These are phyloP conservation scores for Tetracladium maxilliforme DNA, from an alignment of 2,329 filamentous ascomycete genomes.

Conservation along the genomic window DNA sequence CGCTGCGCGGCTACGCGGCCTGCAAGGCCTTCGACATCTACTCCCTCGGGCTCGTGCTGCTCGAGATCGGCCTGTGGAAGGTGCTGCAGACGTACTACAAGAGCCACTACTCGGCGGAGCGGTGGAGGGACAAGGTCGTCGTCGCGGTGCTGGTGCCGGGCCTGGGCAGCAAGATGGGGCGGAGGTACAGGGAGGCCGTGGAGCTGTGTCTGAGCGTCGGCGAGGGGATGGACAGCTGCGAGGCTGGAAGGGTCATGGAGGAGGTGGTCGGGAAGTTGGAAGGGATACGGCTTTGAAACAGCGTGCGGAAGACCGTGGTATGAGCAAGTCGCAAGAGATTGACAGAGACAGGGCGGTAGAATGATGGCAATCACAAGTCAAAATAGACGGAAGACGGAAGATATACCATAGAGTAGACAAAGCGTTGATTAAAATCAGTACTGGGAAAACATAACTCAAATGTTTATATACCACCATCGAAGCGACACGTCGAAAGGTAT, in stretches of 20 bases:
- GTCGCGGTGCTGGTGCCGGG: conserved; percentile 23
- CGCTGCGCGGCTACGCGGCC: conserved; percentile 20
- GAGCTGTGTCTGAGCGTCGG: conserved; percentile 22
- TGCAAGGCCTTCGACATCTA: conserved; percentile 26
- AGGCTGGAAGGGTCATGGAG: conserved; percentile 24
- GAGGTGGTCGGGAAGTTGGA: conserved; percentile 24
- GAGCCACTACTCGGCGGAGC: conserved; percentile 23
- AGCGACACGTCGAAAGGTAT: no score
- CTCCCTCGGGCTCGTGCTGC: conserved; percentile 31
- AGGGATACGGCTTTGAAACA: conserved; percentile 15
- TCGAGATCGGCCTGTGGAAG: conserved; percentile 35
- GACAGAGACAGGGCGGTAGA: no score
- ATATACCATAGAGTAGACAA: no score
- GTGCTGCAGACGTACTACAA: conserved; percentile 23
- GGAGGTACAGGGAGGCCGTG: conserved; percentile 23
- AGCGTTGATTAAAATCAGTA: no score
- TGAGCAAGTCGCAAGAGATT: background rate
- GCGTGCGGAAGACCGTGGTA: background rate
- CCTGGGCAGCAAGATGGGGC: conserved; percentile 24
- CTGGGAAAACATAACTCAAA: no score
- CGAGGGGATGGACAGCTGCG: conserved; percentile 20
- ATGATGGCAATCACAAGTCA: no score
- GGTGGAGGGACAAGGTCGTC: conserved; percentile 26
- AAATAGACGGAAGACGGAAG: no score
- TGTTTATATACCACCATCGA: no score